phyloP scores from a whole-genome alignment of 805 yeast genomes.

The Starmerella stigmatis region DNA sequence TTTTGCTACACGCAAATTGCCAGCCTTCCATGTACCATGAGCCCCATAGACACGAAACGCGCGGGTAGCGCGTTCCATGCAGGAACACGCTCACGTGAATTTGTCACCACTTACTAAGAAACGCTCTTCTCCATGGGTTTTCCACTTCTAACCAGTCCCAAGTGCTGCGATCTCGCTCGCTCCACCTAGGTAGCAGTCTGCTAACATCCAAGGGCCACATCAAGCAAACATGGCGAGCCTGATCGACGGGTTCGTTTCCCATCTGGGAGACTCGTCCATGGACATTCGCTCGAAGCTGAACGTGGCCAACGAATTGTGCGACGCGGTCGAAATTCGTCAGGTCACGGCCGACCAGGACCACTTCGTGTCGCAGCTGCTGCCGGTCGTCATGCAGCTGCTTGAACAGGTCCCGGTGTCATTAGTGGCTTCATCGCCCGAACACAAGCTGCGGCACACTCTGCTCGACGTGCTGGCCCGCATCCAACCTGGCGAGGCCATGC shows the following conservation, averaged over 20 bases:
- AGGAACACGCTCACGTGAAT: constrained; percentile 11
- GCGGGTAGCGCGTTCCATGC: background rate
- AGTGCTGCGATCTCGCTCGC: background rate
- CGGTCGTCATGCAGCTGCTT: constrained; percentile 54
- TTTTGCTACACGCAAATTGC: too few relatives aligned
- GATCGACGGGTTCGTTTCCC: constrained; percentile 23
- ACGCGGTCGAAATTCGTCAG: constrained; percentile 73
- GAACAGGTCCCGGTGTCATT: constrained; percentile 45
- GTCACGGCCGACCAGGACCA: constrained; percentile 72
- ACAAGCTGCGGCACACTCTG: constrained; percentile 59
- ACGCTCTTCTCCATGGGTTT: background rate
- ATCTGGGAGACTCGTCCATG: constrained; percentile 25
- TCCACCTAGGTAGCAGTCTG: too few relatives aligned
- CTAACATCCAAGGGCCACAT: too few relatives aligned
- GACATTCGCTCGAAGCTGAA: constrained; percentile 57
- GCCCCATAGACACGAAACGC: too few relatives aligned
- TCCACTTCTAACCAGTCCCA: background rate
- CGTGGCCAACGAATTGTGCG: constrained; percentile 70
- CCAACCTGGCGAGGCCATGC: constrained; percentile 71
- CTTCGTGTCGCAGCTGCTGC: constrained; percentile 59
- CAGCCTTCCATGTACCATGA: too few relatives aligned
- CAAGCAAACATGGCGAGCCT: constrained; percentile 18
- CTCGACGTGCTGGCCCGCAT: constrained; percentile 73
- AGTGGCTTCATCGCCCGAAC: constrained; percentile 21
- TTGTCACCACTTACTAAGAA: constrained; percentile 5